Evolutionary conservation across 2,329 filamentous ascomycete genomes (phyloP).

Genomic region (Cadophora sp.): DNA sequence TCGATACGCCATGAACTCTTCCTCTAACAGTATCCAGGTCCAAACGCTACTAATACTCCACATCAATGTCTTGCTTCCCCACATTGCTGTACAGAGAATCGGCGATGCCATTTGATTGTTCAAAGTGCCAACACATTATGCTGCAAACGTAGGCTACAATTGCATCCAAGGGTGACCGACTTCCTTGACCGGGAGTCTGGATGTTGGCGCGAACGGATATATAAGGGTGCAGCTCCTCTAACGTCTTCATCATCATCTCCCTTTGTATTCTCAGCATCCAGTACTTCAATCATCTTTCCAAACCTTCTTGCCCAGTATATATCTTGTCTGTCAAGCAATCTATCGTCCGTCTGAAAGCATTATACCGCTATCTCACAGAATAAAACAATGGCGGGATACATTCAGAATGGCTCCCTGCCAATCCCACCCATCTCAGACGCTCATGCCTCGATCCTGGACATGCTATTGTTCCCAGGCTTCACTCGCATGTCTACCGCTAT

Average conservation of each 20-base stretch:
- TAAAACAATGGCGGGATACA: slow-evolving; percentile 11
- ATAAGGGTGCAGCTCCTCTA: too few relatives aligned
- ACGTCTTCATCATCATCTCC: too few relatives aligned
- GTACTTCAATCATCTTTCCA: background rate
- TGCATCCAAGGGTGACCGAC: background rate
- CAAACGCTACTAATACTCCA: background rate
- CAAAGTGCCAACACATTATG: background rate
- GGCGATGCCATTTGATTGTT: background rate
- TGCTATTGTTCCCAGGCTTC: slow-evolving; percentile 3
- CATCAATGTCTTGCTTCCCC: slow-evolving; percentile 4
- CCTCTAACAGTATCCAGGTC: slow-evolving; percentile 1
- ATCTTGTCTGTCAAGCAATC: background rate
- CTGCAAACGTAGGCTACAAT: background rate
- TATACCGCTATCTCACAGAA: background rate
- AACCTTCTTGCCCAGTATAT: slow-evolving; percentile 2
- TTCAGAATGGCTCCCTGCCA: slow-evolving; percentile 41
- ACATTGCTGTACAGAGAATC: background rate
- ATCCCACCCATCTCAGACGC: background rate
- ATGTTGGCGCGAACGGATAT: too few relatives aligned
- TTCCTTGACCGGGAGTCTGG: background rate
- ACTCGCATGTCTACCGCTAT: slow-evolving; percentile 51
- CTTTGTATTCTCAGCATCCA: too few relatives aligned
- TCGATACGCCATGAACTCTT: background rate
- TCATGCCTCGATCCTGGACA: slow-evolving; percentile 13
- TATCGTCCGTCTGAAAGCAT: background rate